phyloP scores from a whole-genome alignment of 176 grass and related monocot genomes.

The Stipa capillata region DNA sequence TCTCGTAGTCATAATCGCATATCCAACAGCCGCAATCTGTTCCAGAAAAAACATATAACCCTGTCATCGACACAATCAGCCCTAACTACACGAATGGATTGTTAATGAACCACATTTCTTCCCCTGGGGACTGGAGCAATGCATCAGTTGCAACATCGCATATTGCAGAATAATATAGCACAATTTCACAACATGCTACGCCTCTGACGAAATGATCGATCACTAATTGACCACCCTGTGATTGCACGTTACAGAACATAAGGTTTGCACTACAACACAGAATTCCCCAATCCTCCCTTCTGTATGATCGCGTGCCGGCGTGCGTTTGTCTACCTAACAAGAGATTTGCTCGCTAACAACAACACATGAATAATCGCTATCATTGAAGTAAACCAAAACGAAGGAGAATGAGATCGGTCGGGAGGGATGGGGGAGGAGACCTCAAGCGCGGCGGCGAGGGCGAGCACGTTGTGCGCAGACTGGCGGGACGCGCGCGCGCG shows the following conservation, averaged over 20 bases:
- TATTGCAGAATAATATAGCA: background rate
- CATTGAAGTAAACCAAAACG: background rate
- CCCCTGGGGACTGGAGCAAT: background rate
- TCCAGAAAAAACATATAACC: background rate
- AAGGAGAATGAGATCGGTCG: background rate
- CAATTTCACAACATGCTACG: background rate
- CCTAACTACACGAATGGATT: background rate
- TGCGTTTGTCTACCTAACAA: background rate
- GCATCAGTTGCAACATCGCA: background rate
- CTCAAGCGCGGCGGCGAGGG: slow-evolving; percentile 63
- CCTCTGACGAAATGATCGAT: background rate
- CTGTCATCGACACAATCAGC: background rate
- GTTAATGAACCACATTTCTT: background rate
- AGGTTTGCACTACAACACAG: background rate
- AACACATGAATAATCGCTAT: background rate
- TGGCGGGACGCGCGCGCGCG: slow-evolving; percentile 56
- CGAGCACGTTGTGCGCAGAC: slow-evolving; percentile 59
- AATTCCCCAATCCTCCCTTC: background rate
- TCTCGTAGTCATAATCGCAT: slow-evolving; percentile 64
- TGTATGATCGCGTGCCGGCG: background rate
- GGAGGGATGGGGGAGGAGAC: background rate
- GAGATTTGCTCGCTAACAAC: background rate
- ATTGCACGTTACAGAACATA: background rate
- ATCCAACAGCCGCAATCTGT: slow-evolving; percentile 63
- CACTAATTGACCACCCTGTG: background rate